Base-by-base conservation (phyloP, 2,329 filamentous ascomycete species). In the Penicillium sp. region DNA sequence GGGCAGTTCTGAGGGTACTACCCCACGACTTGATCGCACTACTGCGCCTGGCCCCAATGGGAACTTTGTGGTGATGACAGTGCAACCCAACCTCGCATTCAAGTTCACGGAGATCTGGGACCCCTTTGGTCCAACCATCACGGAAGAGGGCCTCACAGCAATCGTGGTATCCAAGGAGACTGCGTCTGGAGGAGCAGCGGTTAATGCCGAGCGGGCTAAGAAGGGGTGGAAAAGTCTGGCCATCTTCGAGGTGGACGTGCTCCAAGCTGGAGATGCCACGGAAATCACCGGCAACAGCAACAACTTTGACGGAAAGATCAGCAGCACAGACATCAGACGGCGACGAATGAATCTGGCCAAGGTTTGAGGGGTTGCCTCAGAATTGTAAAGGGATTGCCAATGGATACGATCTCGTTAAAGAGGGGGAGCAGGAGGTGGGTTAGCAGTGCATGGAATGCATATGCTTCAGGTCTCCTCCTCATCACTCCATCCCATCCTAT, bases 141-240 rank as follows among this genome's bases (percentile, higher is more conserved):
- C 90, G 0, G 87, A 93, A 53, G 83, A 90, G 70, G 78, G 82
- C 26, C 88, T 97, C 58, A 86, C 89, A 40, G 90, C 88, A 1
- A 80, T 99, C 51, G 88, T 96, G 3, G 87, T 97, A 5, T 97
- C 92, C 5, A 87, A 84, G 11, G 94, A 99, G 78, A 97, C 94
- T 14, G 83, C 90, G 48, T 82, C 86, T 1, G 94, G 94, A 29
- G 94, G 92, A 5, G 79, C 85, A 55, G 90, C 90, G 0, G 91
- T 99, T 62, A 99, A 99, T 69, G 82, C 88, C n/a, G 90, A 88
- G 71, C 84, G 94, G 40, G 76, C 68, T 24, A 88, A 90, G 63
- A 88, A 87, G 56, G 90, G 89, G 2, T 97, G 91, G 92, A 77
- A 79, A 31, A 73, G 79, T 21, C 78, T 99, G 34, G 86, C 91